phyloP scores from a whole-genome alignment of 495 filamentous ascomycete genomes.

The Penicillium cosmopolitanum region DNA sequence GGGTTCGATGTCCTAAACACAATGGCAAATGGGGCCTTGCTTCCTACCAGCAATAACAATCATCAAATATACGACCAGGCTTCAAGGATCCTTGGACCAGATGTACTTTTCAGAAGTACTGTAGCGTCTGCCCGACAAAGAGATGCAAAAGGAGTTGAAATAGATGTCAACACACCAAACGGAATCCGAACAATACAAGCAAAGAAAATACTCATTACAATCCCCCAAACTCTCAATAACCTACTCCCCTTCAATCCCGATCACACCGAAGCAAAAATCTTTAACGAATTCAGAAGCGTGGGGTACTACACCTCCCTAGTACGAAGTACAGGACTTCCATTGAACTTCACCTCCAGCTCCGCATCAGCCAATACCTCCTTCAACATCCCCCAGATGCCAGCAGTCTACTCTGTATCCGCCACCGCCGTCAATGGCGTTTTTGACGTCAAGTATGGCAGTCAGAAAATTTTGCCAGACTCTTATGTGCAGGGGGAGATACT shows the following conservation, averaged over 20 bases:
- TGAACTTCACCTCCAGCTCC: slow-evolving; percentile 14
- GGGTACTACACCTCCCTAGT: slow-evolving; percentile 51
- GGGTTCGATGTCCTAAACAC: slow-evolving; percentile 23
- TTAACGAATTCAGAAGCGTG: slow-evolving; percentile 30
- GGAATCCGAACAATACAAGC: slow-evolving; percentile 43
- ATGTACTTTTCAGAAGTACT: slow-evolving; percentile 33
- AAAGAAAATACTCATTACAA: slow-evolving; percentile 50
- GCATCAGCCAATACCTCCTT: slow-evolving; percentile 25
- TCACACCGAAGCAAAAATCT: slow-evolving; percentile 37
- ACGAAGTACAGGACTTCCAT: slow-evolving; percentile 43
- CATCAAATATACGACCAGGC: slow-evolving; percentile 48
- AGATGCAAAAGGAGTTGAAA: slow-evolving; percentile 22
- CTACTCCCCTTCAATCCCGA: slow-evolving; percentile 41
- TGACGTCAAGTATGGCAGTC: slow-evolving; percentile 26
- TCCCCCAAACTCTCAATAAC: slow-evolving; percentile 42
- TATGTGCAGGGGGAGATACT: slow-evolving; percentile 15
- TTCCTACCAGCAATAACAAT: slow-evolving; percentile 38
- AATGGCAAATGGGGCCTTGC: slow-evolving; percentile 22
- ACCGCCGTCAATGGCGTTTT: slow-evolving; percentile 26
- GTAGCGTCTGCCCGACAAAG: slow-evolving; percentile 35
- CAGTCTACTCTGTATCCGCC: slow-evolving; percentile 21
- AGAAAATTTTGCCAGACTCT: not conserved
- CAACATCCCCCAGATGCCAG: slow-evolving; percentile 32
- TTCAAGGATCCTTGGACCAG: slow-evolving; percentile 26
- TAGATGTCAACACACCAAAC: slow-evolving; percentile 38